Evolutionary conservation across 805 yeast species (phyloP), one percentile per base, ranked within the genome.

Genomic region (Suhomyces tanzawaensis): DNA sequence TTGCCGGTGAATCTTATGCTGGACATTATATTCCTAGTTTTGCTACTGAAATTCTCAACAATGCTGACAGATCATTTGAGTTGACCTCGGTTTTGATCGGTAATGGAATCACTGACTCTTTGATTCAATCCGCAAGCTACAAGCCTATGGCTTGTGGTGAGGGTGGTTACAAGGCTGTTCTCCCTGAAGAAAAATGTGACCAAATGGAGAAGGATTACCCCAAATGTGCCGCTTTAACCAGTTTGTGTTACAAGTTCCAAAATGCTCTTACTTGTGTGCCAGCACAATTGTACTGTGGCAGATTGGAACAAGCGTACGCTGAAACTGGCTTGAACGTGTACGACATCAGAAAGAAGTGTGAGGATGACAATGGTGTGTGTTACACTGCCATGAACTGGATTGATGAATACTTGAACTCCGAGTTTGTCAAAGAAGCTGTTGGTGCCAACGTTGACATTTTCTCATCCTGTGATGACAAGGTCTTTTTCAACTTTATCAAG

Each of bases 241-340:
- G 53, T 24, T 36, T 57, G 19, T 67, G 73, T 47, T 66, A 66
- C 49, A 38, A 45, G 16, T 41, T 51, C 28, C 66, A 57, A 26
- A 44, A 46, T 37, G 60, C 69, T 3, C 48, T 63, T 31, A 55
- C 69, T n/a, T 68, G 73, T 54, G 63, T 66, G 11, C 67, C 72
- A n/a, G 71, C 72, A 9, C 48, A 47, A 24, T 44, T 49, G 31
- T 59, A 55, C 41, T 68, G 72, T 47, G 62, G 55, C 34, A 46
- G 46, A 29, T 46, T 67, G 21, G 49, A 47, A 33, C 52, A 51
- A 12, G 69, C 69, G 9, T 66, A 58, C 42, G 26, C 32, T 11
- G 64, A 71, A 40, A 76, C 82, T 2, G 81, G 81, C 4, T 70
- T 74, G 49, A 81, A 81, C 50, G 81, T 78, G 17, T 81, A 81